Base-by-base conservation (phyloP, 1,139 yeast species). In the Debaryomycetaceae sp. region DNA sequence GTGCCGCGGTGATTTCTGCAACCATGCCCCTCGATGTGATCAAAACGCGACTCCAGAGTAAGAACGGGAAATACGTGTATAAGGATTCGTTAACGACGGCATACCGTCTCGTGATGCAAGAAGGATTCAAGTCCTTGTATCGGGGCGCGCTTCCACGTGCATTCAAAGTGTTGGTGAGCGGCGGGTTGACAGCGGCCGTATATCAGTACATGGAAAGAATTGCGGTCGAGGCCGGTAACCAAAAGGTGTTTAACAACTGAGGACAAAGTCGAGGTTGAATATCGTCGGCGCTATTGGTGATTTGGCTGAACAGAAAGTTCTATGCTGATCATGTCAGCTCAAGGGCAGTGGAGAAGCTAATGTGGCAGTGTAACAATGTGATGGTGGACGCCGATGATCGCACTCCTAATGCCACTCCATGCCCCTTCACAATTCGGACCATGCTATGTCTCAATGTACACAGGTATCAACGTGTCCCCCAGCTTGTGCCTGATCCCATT, bases 11-110 rank as follows among this genome's bases (percentile, higher is more conserved):
- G 16, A 82, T 85, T 4, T 70, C 73, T 0, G 62, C 74, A 0
- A 87, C 97, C 0, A 97, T 87, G 53, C 98, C 98, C 0, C 59
- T 90, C 14, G 98, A 90, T 55, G 86, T 86, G 4, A 58, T 87
- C 30, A 90, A 90, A 54, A 76, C 95, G 1, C 73, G 95, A 47
- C 74, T 86, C 73, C 96, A 87, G 52, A 73, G 86, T 51, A 73
- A 76, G 37, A 73, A 79, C 47, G 78, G 77, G 10, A 62, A 70
- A 35, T 53, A 64, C 20, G 47, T 74, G 3, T 81, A 80, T 49
- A 71, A 71, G 29, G 87, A 82, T 49, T 64, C 85, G 6, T 55
- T 85, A 39, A 62, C 76, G 25, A 80, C 95, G 33, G 78, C 86
- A 3, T 82, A 77, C 49, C 61, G 74, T 39, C 65, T 83, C 5